Evolutionary conservation across 2,329 filamentous ascomycete genomes (phyloP).

Genomic region (Fusarium caatingaense): DNA sequence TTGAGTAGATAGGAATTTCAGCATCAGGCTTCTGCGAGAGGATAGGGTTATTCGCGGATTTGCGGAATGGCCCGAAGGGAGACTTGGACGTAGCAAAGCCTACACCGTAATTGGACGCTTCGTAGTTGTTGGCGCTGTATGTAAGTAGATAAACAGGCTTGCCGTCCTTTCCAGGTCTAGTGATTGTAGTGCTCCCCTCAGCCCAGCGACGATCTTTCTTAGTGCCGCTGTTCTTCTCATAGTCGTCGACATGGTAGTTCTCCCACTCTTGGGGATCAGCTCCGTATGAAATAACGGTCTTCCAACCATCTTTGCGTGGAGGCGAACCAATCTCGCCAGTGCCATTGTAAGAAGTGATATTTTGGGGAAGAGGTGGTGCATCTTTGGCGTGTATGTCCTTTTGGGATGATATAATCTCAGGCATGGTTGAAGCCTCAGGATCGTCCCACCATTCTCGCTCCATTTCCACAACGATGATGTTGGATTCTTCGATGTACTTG

Average conservation of each 20-base stretch:
- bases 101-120: constrained; percentile 53
- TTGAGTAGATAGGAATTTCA: constrained; percentile 49
- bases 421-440: constrained; percentile 50
- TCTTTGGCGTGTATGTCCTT: constrained; percentile 45
- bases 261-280: constrained; percentile 52
- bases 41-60: constrained; percentile 49
- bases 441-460: constrained; percentile 53
- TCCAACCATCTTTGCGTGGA: constrained; percentile 52
- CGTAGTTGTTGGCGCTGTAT: constrained; percentile 50
- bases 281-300: constrained; percentile 52
- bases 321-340: constrained; percentile 50
- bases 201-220: constrained; percentile 53
- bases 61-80: constrained; percentile 50
- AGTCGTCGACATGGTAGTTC: constrained; percentile 52
- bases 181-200: constrained; percentile 51
- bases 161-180: constrained; percentile 34
- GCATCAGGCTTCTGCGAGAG: constrained; percentile 47
- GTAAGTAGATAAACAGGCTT: constrained; percentile 46
- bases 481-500: constrained; percentile 54
- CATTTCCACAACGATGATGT: constrained; percentile 53
- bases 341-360: constrained; percentile 52
- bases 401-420: constrained; percentile 48
- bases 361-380: constrained; percentile 43
- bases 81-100: constrained; percentile 50
- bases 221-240: constrained; percentile 49